phyloP scores from a whole-genome alignment of 352 stramenopile species.

The Pythium aristosporum region DNA sequence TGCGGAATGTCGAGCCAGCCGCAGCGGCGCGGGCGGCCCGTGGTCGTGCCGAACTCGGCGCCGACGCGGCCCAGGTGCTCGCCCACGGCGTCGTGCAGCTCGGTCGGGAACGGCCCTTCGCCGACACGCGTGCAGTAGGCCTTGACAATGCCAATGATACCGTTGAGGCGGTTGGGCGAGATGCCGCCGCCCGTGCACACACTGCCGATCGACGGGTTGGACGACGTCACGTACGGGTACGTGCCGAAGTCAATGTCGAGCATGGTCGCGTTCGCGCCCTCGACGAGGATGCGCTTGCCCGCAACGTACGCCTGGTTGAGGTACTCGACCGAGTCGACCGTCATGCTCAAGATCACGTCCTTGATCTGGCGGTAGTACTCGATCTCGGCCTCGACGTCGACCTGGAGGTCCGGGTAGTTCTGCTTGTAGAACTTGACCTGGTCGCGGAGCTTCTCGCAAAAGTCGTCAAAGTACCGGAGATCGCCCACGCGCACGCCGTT shows the following conservation, averaged over 20 bases:
- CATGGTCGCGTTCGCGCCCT: constrained; percentile 99
- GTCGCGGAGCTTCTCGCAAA: constrained; percentile 88
- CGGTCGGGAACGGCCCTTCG: constrained; percentile 98
- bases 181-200: constrained; percentile 97
- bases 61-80: constrained; percentile 92
- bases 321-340: constrained; percentile 96
- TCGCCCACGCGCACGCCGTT: constrained; percentile 97
- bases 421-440: constrained; percentile 92
- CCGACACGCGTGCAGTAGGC: constrained; percentile 99
- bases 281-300: constrained; percentile 97
- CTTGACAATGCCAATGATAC: constrained; percentile 99
- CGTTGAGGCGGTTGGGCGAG: constrained; percentile 88
- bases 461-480: constrained; percentile 90
- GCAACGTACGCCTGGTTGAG: constrained; percentile 95
- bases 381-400: constrained; percentile 86
- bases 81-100: constrained; percentile 92
- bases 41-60: constrained; percentile 98
- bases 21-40: constrained; percentile 95
- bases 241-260: constrained; percentile 99
- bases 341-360: constrained; percentile 86
- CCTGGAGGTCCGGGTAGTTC: constrained; percentile 79
- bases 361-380: constrained; percentile 80
- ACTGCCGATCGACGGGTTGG: constrained; percentile 96
- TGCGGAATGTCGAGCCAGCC: constrained; percentile 98
- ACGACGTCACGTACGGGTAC: constrained; percentile 99